Conservation (phyloP, 1,284 basidiomycete species). For the Rhodotorula mucilaginosa region DNA sequence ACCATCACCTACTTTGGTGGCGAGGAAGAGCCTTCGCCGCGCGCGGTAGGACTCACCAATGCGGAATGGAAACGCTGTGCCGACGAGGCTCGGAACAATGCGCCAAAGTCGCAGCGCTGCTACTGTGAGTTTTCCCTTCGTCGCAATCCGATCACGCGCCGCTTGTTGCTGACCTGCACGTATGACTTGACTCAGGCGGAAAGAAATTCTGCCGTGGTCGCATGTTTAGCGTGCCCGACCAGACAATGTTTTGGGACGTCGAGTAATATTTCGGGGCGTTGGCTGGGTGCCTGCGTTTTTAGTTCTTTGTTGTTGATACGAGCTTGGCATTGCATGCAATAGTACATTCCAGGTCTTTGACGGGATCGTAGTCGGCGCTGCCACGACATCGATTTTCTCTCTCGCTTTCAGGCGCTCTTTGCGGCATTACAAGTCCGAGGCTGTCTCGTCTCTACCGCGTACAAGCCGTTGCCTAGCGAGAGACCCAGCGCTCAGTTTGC, state of each 20-base stretch:
- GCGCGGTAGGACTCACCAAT: background rate
- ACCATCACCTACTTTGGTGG: conserved; percentile 18
- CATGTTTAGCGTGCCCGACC: conserved; percentile 11
- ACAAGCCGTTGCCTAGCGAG: background rate
- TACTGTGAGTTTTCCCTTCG: conserved; percentile 17
- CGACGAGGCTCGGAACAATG: background rate
- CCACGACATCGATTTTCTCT: too few relatives aligned
- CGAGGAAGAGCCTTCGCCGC: background rate
- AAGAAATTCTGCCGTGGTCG: conserved; percentile 9
- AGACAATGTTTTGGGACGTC: conserved; percentile 1
- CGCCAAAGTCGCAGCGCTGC: conserved; percentile 4
- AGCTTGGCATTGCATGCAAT: too few relatives aligned
- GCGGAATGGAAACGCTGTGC: background rate
- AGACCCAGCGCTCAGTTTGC: background rate
- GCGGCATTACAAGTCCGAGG: too few relatives aligned
- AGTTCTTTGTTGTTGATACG: too few relatives aligned
- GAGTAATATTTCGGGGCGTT: too few relatives aligned
- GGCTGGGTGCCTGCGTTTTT: too few relatives aligned
- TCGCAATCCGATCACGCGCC: background rate
- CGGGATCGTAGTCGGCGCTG: too few relatives aligned
- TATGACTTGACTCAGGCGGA: background rate
- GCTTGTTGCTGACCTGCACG: background rate
- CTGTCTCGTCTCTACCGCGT: background rate
- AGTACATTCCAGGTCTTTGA: too few relatives aligned
- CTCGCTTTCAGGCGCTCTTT: too few relatives aligned